A percentile compares a stretch with the other conserved stretches of the same genome.
Evolutionary conservation across 352 stramenopile genomes (phyloP).

Genomic region (Blastocystis sp.): DNA sequence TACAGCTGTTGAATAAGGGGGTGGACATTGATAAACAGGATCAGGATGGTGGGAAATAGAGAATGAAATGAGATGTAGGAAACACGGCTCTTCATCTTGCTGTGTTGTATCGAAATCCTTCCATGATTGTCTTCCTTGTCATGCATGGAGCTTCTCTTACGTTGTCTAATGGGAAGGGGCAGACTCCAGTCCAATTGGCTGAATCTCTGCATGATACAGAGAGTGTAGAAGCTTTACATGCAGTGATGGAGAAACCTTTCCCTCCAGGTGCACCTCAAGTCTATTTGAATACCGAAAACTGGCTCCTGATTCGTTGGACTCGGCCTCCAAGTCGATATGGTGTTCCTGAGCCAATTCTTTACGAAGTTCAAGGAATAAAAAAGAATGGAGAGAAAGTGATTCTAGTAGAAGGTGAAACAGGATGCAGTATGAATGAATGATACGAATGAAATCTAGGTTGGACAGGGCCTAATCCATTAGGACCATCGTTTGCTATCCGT

Average conservation of each 20-base stretch:
- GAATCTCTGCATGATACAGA: not conserved
- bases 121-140: slow-evolving; percentile 12
- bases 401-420: not conserved
- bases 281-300: not conserved
- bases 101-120: not conserved
- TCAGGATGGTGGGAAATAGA: not conserved
- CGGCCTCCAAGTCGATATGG: not conserved
- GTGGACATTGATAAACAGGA: not conserved
- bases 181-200: not conserved
- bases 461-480: not conserved
- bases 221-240: not conserved
- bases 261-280: not conserved
- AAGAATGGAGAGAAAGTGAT: not conserved
- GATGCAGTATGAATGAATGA: not conserved
- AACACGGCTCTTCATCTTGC: slow-evolving; percentile 18
- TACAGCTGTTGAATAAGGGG: not conserved
- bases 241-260: not conserved
- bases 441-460: not conserved
- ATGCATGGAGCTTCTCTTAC: not conserved
- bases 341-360: not conserved
- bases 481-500: not conserved
- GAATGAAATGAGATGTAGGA: not conserved
- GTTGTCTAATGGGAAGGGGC: not conserved
- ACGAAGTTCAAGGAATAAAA: not conserved
- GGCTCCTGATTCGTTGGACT: not conserved